Percentiles rank a stretch among this genome's conserved stretches.
Evolutionary conservation across 495 filamentous ascomycete genomes (phyloP).

Genomic region (Paragyromitra xinjiangensis): DNA sequence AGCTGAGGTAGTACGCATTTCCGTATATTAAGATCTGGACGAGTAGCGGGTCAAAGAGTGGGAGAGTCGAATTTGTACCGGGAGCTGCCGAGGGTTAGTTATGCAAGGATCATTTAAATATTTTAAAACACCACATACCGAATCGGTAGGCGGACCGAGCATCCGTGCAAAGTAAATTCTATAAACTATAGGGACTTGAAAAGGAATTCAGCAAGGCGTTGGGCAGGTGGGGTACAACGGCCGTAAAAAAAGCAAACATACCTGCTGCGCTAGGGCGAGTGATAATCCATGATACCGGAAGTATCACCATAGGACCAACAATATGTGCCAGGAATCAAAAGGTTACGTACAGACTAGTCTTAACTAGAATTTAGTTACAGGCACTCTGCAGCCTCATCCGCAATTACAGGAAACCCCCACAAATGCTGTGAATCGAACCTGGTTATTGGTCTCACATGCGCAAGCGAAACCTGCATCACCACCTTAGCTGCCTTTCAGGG

Average conservation of each 20-base stretch:
- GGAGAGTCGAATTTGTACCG: slow-evolving; percentile 39
- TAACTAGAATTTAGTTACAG: slow-evolving; percentile 35
- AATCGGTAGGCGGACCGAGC: slow-evolving; percentile 3
- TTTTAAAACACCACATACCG: slow-evolving; percentile 11
- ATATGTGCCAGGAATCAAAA: slow-evolving; percentile 27
- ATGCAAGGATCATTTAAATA: slow-evolving; percentile 38
- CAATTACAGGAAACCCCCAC: slow-evolving; percentile 34
- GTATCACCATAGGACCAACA: slow-evolving; percentile 18
- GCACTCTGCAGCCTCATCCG: slow-evolving; percentile 9
- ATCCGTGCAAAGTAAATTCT: background rate
- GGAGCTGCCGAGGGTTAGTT: slow-evolving; percentile 36
- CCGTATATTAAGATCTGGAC: slow-evolving; percentile 44
- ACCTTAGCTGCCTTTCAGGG: slow-evolving; percentile 13
- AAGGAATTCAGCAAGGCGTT: background rate
- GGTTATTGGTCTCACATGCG: slow-evolving; percentile 34
- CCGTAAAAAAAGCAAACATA: slow-evolving; percentile 30
- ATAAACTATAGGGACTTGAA: background rate
- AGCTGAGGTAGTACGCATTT: slow-evolving; percentile 9
- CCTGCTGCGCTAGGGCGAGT: slow-evolving; percentile 20
- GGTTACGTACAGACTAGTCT: slow-evolving; percentile 44
- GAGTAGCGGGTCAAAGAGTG: slow-evolving; percentile 30
- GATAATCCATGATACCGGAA: slow-evolving; percentile 26
- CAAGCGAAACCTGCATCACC: slow-evolving; percentile 41
- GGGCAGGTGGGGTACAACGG: slow-evolving; percentile 16
- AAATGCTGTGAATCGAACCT: slow-evolving; percentile 40